Conservation (phyloP, 2,329 filamentous ascomycete genomes). For the Phyllosticta capitalensis region DNA sequence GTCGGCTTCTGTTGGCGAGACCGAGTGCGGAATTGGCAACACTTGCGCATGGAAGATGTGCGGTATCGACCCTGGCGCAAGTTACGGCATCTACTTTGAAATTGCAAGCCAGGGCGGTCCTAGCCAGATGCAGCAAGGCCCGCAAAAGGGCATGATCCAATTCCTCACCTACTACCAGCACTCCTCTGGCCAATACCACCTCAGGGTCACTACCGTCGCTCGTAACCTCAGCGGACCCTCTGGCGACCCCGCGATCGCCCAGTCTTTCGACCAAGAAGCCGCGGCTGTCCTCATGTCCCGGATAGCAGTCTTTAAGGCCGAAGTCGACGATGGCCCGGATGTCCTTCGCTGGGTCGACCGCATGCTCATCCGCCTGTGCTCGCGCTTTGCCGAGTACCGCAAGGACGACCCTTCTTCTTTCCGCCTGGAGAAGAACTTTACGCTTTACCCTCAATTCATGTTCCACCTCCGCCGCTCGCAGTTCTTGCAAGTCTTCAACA, state of each 20-base stretch:
- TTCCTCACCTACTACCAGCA: conserved; percentile 99
- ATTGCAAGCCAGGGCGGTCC: conserved; percentile 90
- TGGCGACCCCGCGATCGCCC: conserved; percentile 87
- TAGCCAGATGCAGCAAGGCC: conserved; percentile 71
- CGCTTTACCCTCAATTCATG: conserved; percentile 98
- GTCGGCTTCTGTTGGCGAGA: conserved; percentile 91
- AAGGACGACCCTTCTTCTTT: conserved; percentile 98
- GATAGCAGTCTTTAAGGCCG: conserved; percentile 97
- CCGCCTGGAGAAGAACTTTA: conserved; percentile 87
- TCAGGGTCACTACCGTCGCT: conserved; percentile 89
- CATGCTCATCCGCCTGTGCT: conserved; percentile 95
- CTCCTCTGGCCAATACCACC: conserved; percentile 89
- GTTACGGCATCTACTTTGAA: conserved; percentile 95
- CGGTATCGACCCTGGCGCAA: conserved; percentile 85
- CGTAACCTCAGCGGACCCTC: conserved; percentile 86
- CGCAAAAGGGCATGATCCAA: conserved; percentile 92
- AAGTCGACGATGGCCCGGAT: conserved; percentile 97
- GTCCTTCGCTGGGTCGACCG: conserved; percentile 96
- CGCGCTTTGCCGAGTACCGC: conserved; percentile 91
- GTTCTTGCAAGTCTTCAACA: conserved; percentile 98
- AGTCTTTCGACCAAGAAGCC: conserved; percentile 97
- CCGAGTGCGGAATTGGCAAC: conserved; percentile 95
- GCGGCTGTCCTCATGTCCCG: conserved; percentile 97
- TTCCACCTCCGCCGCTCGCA: conserved; percentile 96
- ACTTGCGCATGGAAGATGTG: conserved; percentile 99